Evolutionary conservation across 2,329 filamentous ascomycete species (phyloP).

Genomic region (Penicillium sp.): DNA sequence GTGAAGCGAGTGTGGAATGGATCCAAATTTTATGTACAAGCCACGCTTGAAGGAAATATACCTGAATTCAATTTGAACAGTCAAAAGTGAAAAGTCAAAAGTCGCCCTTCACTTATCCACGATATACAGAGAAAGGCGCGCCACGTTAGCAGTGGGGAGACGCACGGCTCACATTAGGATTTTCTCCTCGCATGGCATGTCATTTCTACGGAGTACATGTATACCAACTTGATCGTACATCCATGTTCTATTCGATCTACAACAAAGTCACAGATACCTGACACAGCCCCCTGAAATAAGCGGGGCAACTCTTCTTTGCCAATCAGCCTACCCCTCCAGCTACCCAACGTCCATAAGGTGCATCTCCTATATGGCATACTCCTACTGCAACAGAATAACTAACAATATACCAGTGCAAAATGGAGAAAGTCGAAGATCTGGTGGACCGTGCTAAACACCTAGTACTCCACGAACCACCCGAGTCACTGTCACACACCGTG

Average conservation of each 20-base stretch:
- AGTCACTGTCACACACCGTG: conserved; percentile 1
- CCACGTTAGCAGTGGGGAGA: conserved; percentile 8
- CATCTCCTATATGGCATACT: neutral
- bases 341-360: neutral
- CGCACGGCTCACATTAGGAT: conserved; percentile 4
- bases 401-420: neutral
- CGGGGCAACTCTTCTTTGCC: neutral
- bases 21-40: neutral
- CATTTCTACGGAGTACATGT: neutral
- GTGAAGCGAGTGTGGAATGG: neutral
- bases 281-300: neutral
- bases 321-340: neutral
- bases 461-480: conserved; percentile 9
- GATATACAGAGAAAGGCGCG: neutral
- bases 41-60: neutral
- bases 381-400: neutral
- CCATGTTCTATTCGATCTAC: neutral
- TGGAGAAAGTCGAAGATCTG: conserved; percentile 20
- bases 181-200: neutral
- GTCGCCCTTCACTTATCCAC: neutral
- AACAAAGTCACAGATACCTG: neutral
- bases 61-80: too few species aligned
- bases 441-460: conserved; percentile 20
- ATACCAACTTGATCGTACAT: neutral
- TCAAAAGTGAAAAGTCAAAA: neutral